Evolutionary conservation across 345 rosid genomes (phyloP).

Genomic region (Euclidium syriacum): DNA sequence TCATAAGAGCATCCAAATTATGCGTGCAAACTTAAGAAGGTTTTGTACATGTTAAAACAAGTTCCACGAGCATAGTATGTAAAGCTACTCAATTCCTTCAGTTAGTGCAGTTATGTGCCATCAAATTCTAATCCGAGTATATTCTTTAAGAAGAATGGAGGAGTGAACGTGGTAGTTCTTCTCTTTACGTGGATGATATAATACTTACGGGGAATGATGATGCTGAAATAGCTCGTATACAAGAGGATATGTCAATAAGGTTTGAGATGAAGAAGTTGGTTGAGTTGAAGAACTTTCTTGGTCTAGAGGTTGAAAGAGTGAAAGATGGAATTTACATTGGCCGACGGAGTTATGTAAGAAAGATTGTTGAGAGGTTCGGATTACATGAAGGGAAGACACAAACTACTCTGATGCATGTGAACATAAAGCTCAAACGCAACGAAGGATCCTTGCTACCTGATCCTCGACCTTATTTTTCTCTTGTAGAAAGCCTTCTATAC

Average conservation of each 20-base stretch:
- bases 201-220: not conserved
- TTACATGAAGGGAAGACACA: not conserved
- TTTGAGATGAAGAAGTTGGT: conserved; percentile 11
- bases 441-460: too few relatives aligned
- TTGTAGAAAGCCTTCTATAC: too few relatives aligned
- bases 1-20: too few relatives aligned
- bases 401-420: not conserved
- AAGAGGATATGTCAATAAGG: not conserved
- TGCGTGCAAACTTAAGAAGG: too few relatives aligned
- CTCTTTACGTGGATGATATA: not conserved
- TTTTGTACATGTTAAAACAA: too few relatives aligned
- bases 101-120: not conserved
- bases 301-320: conserved; percentile 3
- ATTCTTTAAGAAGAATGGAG: conserved; percentile 1
- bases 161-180: not conserved
- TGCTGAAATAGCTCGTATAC: not conserved
- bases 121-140: not conserved
- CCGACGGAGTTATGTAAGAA: not conserved
- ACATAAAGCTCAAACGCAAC: not conserved
- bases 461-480: too few relatives aligned
- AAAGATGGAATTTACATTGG: not conserved
- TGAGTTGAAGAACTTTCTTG: conserved; percentile 1
- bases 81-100: too few relatives aligned
- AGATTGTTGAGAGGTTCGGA: not conserved
- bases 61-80: too few relatives aligned